Evolutionary conservation across 148 eudicot species (phyloP), one percentile per base, ranked within the genome.

Genomic region (Rhododendron henanense): DNA sequence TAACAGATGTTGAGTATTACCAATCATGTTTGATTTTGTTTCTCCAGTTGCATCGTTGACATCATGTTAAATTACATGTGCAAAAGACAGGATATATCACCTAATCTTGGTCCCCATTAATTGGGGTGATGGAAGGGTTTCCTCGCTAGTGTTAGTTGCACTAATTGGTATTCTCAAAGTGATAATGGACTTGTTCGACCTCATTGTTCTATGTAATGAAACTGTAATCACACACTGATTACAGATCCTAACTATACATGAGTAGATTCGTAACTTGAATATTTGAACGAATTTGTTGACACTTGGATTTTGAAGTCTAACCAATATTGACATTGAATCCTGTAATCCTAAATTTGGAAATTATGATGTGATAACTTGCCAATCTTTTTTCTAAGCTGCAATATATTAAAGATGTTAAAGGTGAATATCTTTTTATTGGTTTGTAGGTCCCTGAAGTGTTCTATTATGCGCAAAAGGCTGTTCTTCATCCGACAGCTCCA

Each of bases 401-500:
- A 48, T 23, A 50, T 23, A 37, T 63, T 35, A 59, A 48, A 33
- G 21, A 18, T 6, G 5, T 63, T 4, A 28, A 28, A 31, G 65
- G 18, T 59, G 82, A 82, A 83, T 23, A 41, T 19, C 10, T 67
- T 65, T 10, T 35, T 84, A 10, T 55, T 81, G 84, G 39, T 81
- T 81, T 90, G 71, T 77, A 93, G 93, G 90, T 93, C 59, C 92
- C 91, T 85, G 95, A 93, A 79, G 95, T 93, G 33, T 93, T 93
- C 82, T 93, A 91, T 85, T 92, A 89, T 84, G 94, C 95, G 35
- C 94, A 93, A 85, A 93, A 89, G 79, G 95, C 95, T 23, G 95
- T 93, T n/a, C 93, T 93, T 87, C 93, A 93, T 90, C 95, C 95
- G 31, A 92, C 92, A 59, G 93, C 92, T 6, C 94, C 95, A 50